phyloP scores from a whole-genome alignment of 768 basidiomycete species.

The Macrolepiota fuliginosa region DNA sequence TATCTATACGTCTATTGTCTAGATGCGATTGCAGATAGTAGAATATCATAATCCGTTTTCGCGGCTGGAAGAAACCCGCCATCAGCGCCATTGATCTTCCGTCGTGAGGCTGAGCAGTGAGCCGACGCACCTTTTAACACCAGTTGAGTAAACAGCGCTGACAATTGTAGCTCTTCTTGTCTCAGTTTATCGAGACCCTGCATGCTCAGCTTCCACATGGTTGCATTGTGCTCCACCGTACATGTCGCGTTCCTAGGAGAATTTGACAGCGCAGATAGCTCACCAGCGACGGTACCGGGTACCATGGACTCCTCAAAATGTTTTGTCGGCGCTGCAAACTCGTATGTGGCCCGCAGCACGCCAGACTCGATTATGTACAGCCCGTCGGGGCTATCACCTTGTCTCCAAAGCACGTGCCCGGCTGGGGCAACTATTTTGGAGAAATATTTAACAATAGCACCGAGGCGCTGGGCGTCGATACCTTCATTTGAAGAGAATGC shows the following conservation, averaged over 20 bases:
- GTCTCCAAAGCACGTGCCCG: constrained; percentile 69
- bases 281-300: constrained; percentile 88
- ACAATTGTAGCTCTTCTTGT: constrained; percentile 61
- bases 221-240: constrained; percentile 68
- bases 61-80: constrained; percentile 43
- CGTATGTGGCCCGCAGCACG: constrained; percentile 79
- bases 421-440: constrained; percentile 54
- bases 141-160: constrained; percentile 61
- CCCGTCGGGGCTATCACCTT: constrained; percentile 75
- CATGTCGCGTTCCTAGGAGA: constrained; percentile 84
- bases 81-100: not conserved
- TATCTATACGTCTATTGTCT: constrained; percentile 20
- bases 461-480: constrained; percentile 54
- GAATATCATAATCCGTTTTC: constrained; percentile 64
- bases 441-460: constrained; percentile 69
- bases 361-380: constrained; percentile 90
- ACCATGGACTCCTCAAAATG: constrained; percentile 90
- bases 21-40: constrained; percentile 48
- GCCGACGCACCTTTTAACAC: constrained; percentile 66
- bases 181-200: constrained; percentile 62
- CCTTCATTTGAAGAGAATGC: constrained; percentile 76
- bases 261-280: constrained; percentile 80
- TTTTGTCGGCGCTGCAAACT: constrained; percentile 66
- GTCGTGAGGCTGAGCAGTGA: not conserved
- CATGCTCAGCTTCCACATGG: constrained; percentile 77